phyloP scores from a whole-genome alignment of 2,329 filamentous ascomycete species.

The Nothomitra cinnamomea region DNA sequence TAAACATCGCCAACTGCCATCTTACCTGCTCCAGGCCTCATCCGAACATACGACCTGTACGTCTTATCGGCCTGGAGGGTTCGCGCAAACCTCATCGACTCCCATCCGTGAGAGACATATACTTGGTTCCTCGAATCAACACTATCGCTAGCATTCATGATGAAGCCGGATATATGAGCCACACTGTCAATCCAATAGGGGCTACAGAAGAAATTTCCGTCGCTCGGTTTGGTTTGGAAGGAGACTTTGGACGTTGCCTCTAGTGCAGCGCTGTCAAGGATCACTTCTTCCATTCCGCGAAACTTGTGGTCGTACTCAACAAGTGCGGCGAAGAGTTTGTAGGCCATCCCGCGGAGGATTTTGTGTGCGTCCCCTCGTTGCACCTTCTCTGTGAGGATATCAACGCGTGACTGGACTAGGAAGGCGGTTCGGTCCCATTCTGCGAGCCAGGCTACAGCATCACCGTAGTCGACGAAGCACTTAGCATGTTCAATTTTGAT shows the following conservation, averaged over 20 bases:
- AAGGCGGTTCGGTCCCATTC: conserved; percentile 18
- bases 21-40: conserved; percentile 14
- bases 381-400: conserved; percentile 16
- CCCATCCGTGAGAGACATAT: conserved; percentile 22
- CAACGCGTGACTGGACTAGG: conserved; percentile 19
- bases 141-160: conserved; percentile 20
- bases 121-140: conserved; percentile 16
- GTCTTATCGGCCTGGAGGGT: conserved; percentile 12
- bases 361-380: conserved; percentile 17
- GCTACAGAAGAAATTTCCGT: conserved; percentile 17
- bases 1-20: conserved; percentile 22
- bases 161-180: conserved; percentile 21
- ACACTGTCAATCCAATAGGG: conserved; percentile 22
- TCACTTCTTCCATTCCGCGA: conserved; percentile 22
- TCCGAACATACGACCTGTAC: conserved; percentile 19
- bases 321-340: conserved; percentile 21
- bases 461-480: conserved; percentile 17
- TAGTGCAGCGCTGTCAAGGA: conserved; percentile 20
- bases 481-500: conserved; percentile 16
- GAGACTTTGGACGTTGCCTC: conserved; percentile 21
- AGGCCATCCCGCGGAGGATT: conserved; percentile 19
- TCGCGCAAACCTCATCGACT: conserved; percentile 15
- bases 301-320: conserved; percentile 21
- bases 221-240: conserved; percentile 14
- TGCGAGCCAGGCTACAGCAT: conserved; percentile 14